Conservation (phyloP, 2,329 filamentous ascomycete genomes). For the Apiospora koreana region DNA sequence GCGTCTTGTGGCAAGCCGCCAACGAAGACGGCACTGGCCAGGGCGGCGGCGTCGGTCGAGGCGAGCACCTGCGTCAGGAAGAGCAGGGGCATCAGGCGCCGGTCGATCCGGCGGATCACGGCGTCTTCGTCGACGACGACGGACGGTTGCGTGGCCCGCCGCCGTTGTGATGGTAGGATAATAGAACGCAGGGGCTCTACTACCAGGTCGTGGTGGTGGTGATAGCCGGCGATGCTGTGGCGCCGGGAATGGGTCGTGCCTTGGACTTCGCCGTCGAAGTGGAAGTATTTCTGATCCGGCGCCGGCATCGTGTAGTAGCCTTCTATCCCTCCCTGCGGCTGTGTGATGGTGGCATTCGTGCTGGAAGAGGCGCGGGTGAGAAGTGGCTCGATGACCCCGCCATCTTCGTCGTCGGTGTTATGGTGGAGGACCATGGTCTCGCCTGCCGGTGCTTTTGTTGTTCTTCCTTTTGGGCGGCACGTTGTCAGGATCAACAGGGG, state of each 20-base stretch:
- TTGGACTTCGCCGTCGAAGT: neutral
- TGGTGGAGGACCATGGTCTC: neutral
- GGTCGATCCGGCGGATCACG: constrained; percentile 26
- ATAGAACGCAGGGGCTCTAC: neutral
- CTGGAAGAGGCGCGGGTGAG: neutral
- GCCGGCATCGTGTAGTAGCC: neutral
- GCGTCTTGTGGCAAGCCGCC: constrained; percentile 48
- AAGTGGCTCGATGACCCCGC: neutral
- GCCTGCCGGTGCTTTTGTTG: too few species aligned
- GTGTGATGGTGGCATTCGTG: constrained; percentile 4
- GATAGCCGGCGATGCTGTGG: constrained; percentile 2
- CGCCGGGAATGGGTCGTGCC: neutral
- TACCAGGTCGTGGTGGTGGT: neutral
- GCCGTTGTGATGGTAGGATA: neutral
- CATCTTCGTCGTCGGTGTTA: neutral
- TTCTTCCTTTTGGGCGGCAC: neutral
- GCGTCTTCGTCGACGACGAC: neutral
- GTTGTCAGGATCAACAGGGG: neutral
- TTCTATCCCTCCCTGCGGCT: neutral
- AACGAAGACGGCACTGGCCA: constrained; percentile 58
- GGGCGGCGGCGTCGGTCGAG: constrained; percentile 39
- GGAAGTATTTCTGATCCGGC: neutral
- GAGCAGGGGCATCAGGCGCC: constrained; percentile 24
- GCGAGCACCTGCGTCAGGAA: constrained; percentile 28
- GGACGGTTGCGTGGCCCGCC: neutral